Evolutionary conservation across 805 yeast species (phyloP).

Genomic region (Cyberlindnera japonica): DNA sequence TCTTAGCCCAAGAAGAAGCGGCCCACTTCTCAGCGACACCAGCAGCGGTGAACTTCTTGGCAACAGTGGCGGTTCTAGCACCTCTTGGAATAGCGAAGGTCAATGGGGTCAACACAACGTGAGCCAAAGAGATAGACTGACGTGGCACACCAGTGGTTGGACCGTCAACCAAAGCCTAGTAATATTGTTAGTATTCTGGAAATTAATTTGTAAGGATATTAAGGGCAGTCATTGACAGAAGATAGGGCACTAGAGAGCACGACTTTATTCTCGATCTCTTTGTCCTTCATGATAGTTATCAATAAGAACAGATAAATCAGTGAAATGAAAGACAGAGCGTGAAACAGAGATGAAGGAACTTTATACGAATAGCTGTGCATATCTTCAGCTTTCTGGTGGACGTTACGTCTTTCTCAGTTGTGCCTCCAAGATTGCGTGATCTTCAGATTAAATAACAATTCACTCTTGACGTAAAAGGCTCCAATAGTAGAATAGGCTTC

Average conservation of each 20-base stretch:
- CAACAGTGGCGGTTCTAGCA: constrained; percentile 77
- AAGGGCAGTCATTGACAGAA: not conserved
- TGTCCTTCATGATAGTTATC: too few relatives aligned
- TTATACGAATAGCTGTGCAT: too few relatives aligned
- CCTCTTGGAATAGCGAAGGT: constrained; percentile 93
- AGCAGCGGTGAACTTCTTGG: constrained; percentile 92
- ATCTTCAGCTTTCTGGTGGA: too few relatives aligned
- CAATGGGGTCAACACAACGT: constrained; percentile 89
- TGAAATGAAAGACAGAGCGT: too few relatives aligned
- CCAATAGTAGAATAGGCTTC: too few relatives aligned
- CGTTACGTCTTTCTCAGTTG: not conserved
- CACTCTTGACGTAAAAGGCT: too few relatives aligned
- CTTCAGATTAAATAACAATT: too few relatives aligned
- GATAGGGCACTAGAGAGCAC: too few relatives aligned
- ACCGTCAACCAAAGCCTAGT: constrained; percentile 89
- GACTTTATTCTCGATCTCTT: too few relatives aligned
- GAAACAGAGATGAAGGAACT: too few relatives aligned
- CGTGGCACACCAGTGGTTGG: constrained; percentile 86
- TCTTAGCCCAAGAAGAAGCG: constrained; percentile 95
- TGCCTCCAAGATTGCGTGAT: too few relatives aligned
- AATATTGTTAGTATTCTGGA: constrained; percentile 26
- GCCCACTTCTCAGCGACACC: constrained; percentile 89
- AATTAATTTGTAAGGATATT: not conserved
- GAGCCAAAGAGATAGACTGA: constrained; percentile 85
- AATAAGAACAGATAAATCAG: too few relatives aligned